Evolutionary conservation across 441 rosid species (phyloP).

Genomic region (Melastoma candidum): DNA sequence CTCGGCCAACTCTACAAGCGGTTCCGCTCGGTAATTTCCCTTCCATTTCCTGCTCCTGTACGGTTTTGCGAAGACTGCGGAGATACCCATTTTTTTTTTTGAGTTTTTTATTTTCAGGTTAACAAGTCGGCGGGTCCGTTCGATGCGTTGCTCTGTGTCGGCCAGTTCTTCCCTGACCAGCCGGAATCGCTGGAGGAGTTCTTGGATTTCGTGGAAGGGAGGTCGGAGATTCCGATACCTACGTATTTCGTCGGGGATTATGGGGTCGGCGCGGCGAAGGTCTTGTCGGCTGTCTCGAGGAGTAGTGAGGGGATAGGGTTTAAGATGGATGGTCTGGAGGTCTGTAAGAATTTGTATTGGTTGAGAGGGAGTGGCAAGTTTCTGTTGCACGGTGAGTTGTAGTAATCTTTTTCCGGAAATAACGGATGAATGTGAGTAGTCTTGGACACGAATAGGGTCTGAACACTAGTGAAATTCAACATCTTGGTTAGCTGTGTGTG

Average conservation of each 20-base stretch:
- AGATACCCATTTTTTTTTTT: conserved; percentile 1
- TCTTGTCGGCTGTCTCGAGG: conserved; percentile 43
- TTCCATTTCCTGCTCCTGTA: neutral
- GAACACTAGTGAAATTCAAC: neutral
- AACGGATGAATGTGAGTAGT: neutral
- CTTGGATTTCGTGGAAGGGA: conserved; percentile 53
- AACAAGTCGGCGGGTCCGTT: conserved; percentile 91
- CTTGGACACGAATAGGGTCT: neutral
- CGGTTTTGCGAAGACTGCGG: conserved; percentile 10
- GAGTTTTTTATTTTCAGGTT: conserved; percentile 28
- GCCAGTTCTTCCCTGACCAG: conserved; percentile 82
- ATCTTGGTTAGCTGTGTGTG: neutral
- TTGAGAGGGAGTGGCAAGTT: conserved; percentile 91
- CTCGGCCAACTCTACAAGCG: conserved; percentile 83
- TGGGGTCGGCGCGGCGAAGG: conserved; percentile 60
- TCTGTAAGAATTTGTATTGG: conserved; percentile 66
- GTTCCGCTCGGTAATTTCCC: conserved; percentile 38
- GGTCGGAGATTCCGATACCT: conserved; percentile 59
- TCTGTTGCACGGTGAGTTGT: conserved; percentile 50
- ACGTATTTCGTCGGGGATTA: conserved; percentile 91
- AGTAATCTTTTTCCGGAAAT: neutral
- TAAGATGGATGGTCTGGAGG: conserved; percentile 73
- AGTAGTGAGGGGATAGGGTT: conserved; percentile 61
- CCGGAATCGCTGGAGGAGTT: conserved; percentile 58
- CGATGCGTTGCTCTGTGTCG: conserved; percentile 79